Base-by-base conservation (phyloP, 495 filamentous ascomycete species). In the Immersiella caudata region DNA sequence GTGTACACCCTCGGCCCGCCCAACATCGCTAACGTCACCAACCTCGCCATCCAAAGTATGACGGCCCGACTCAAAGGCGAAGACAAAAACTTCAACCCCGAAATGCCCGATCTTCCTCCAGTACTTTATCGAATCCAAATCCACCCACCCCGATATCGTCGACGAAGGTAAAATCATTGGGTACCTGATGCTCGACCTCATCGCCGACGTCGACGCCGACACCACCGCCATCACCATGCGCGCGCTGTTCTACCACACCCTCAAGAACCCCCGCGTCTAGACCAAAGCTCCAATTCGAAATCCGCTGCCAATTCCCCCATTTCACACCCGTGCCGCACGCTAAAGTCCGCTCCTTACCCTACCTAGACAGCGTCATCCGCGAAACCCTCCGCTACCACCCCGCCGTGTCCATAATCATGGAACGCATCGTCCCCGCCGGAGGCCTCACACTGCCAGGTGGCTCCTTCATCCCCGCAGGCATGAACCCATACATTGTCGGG, bases 181-280 rank as follows among this genome's bases (percentile, higher is more conserved):
- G 2, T 75, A 70, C 50, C 27, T 73, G 22, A 54, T 76, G 59
- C 71, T 68, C 58, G 78, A 79, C 64, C 69, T 85, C 50, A 74
- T 81, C 25, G 84, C 84, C 16, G 86, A 85, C 25, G 84, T 83
- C 16, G 86, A 85, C 2, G 78, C 79, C 24, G 86, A 88, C 67
- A 87, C 86, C 1, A 85, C 83, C 0, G 82, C 84, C 9, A 85
- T 80, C 61, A 73, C 76, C 5, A 73, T 88, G 8, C 76, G 81
- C 54, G 74, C 82, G 0, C 73, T 85, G 18, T 69, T 89, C 25
- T 88, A 88, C 69, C 76, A 83, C 68, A 68, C 83, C 8, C 75
- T 87, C 1, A 83, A 81, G 64, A 76, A 81, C 63, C 80, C 79
- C 1, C 51, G 61, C 26, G 73, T 80, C 16, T 83, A 79, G 67